phyloP scores from a whole-genome alignment of 1,284 basidiomycete genomes.

The Cryptococcus wingfieldii region DNA sequence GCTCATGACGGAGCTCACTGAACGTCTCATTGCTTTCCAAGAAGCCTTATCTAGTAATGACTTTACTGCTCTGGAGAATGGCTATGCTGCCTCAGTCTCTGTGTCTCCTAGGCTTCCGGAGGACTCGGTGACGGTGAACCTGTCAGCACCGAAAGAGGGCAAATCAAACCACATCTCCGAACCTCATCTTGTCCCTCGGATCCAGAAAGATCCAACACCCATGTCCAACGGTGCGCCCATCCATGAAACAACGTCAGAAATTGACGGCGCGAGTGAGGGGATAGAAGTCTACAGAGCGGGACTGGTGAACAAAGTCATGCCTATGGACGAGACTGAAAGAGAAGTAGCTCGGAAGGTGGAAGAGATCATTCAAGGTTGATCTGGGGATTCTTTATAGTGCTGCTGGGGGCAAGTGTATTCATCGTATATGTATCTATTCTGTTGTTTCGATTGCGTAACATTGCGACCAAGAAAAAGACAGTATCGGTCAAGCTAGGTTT shows the following conservation, averaged over 20 bases:
- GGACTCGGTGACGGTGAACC: not conserved
- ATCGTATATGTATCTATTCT: not conserved
- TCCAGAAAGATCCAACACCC: not conserved
- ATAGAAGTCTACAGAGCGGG: constrained; percentile 30
- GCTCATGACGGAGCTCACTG: constrained; percentile 80
- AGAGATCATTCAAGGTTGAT: constrained; percentile 5
- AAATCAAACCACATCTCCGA: not conserved
- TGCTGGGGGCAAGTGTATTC: not conserved
- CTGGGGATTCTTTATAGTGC: not conserved
- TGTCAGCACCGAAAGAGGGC: not conserved
- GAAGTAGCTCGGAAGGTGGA: constrained; percentile 16
- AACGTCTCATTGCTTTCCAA: constrained; percentile 79
- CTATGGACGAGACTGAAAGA: constrained; percentile 8
- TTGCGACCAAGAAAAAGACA: too few relatives aligned
- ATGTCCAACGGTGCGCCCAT: too few relatives aligned
- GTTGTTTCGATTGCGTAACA: too few relatives aligned
- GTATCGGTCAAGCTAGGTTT: too few relatives aligned
- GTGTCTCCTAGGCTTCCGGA: not conserved
- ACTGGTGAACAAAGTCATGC: constrained; percentile 17
- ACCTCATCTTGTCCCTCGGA: not conserved
- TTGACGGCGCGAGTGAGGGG: constrained; percentile 4
- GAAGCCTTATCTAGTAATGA: constrained; percentile 58
- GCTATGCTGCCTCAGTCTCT: not conserved
- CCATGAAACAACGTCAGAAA: not conserved
- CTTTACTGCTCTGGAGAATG: constrained; percentile 11